Conservation (phyloP, 2,329 filamentous ascomycete genomes). For the Cordyceps javanica region DNA sequence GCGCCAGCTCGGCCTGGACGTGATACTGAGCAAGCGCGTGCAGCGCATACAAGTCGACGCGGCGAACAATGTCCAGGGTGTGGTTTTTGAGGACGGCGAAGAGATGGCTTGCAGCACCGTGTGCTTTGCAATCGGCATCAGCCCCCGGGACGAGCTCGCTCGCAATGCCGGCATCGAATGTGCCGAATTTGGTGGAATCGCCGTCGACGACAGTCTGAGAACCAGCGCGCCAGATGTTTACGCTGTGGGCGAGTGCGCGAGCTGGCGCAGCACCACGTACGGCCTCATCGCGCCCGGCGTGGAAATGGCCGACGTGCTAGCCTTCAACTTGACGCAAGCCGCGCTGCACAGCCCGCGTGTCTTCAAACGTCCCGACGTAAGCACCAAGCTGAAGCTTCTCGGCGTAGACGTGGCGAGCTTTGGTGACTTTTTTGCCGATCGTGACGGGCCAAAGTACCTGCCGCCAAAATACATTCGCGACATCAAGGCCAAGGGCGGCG, state of each 20-base stretch:
- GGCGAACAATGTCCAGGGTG: slow-evolving; percentile 62
- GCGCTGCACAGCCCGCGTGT: slow-evolving; percentile 60
- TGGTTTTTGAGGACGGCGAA: slow-evolving; percentile 77
- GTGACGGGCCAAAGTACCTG: slow-evolving; percentile 72
- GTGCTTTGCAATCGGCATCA: slow-evolving; percentile 86
- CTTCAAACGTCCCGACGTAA: slow-evolving; percentile 80
- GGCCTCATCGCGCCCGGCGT: slow-evolving; percentile 84
- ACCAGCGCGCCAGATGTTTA: slow-evolving; percentile 72
- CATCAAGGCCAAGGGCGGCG: slow-evolving; percentile 20
- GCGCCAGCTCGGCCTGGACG: slow-evolving; percentile 68
- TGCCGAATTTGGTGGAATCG: slow-evolving; percentile 60
- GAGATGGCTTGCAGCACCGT: slow-evolving; percentile 71
- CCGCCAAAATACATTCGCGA: slow-evolving; percentile 44
- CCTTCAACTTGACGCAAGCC: slow-evolving; percentile 85
- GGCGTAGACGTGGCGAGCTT: slow-evolving; percentile 91
- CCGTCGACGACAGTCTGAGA: slow-evolving; percentile 59
- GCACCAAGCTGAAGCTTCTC: slow-evolving; percentile 84
- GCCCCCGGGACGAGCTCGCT: slow-evolving; percentile 72
- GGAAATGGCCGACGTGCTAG: slow-evolving; percentile 87
- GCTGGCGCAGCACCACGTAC: slow-evolving; percentile 81
- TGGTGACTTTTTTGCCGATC: slow-evolving; percentile 87
- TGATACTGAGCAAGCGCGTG: slow-evolving; percentile 71
- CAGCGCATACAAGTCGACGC: slow-evolving; percentile 63
- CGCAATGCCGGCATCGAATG: slow-evolving; percentile 63
- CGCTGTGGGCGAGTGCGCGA: slow-evolving; percentile 86